Evolutionary conservation across 2,329 filamentous ascomycete species (phyloP).

Genomic region (Fusarium sp.): DNA sequence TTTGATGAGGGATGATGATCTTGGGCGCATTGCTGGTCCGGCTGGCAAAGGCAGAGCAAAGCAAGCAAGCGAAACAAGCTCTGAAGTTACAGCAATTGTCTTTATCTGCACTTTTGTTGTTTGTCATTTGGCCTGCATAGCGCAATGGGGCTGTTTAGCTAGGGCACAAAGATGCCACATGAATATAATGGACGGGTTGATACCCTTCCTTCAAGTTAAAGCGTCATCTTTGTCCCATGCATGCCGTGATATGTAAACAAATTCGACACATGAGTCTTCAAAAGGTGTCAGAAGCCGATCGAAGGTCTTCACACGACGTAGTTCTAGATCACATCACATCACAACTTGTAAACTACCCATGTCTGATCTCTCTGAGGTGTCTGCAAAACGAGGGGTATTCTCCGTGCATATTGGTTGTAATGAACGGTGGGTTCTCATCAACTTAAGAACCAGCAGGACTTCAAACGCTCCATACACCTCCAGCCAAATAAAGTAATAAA

Average conservation of each 20-base stretch:
- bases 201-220: conserved; percentile 2
- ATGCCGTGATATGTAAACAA: background rate
- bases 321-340: background rate
- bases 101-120: conserved; percentile 22
- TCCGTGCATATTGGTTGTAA: background rate
- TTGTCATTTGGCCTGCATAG: conserved; percentile 13
- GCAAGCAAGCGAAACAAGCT: conserved; percentile 14
- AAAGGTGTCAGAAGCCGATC: background rate
- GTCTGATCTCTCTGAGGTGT: background rate
- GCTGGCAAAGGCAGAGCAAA: conserved; percentile 9
- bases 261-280: background rate
- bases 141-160: conserved; percentile 8
- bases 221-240: background rate
- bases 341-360: background rate
- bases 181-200: conserved; percentile 15
- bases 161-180: conserved; percentile 19
- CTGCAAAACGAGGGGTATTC: background rate
- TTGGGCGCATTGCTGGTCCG: conserved; percentile 10
- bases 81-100: conserved; percentile 30
- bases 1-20: conserved; percentile 27
- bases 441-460: background rate
- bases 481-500: background rate
- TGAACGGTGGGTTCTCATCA: conserved; percentile 2
- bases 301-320: background rate
- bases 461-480: conserved; percentile 2